phyloP scores from a whole-genome alignment of 2,329 filamentous ascomycete genomes.

The Aspergillus arachidicola region DNA sequence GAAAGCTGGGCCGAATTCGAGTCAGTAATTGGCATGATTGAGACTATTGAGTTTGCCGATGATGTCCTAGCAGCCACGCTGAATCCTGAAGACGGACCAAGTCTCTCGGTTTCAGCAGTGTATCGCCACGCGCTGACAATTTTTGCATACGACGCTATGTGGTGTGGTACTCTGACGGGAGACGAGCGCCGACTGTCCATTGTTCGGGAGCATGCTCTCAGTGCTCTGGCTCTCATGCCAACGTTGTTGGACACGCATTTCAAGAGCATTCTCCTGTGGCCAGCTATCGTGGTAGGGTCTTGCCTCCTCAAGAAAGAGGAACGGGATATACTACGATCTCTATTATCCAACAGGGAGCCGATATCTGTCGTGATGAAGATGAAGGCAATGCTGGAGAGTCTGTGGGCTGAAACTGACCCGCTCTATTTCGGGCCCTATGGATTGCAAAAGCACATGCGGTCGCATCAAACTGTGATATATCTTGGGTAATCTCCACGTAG shows the following conservation, averaged over 20 bases:
- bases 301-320: neutral
- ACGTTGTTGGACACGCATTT: neutral
- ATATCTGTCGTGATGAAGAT: neutral
- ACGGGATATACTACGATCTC: neutral
- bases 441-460: neutral
- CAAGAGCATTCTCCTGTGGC: neutral
- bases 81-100: neutral
- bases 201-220: neutral
- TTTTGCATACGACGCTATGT: neutral
- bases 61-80: neutral
- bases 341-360: neutral
- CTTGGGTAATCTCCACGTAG: neutral
- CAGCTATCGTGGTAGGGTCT: neutral
- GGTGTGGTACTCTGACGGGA: neutral
- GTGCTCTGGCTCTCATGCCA: neutral
- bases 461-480: neutral
- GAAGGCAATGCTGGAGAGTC: neutral
- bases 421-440: constrained; percentile 1
- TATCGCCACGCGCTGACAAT: neutral
- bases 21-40: neutral
- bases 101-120: neutral
- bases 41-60: neutral
- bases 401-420: neutral
- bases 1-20: neutral
- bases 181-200: neutral